Conservation (phyloP, 2,329 filamentous ascomycete genomes). For the Sporothrix sp. region DNA sequence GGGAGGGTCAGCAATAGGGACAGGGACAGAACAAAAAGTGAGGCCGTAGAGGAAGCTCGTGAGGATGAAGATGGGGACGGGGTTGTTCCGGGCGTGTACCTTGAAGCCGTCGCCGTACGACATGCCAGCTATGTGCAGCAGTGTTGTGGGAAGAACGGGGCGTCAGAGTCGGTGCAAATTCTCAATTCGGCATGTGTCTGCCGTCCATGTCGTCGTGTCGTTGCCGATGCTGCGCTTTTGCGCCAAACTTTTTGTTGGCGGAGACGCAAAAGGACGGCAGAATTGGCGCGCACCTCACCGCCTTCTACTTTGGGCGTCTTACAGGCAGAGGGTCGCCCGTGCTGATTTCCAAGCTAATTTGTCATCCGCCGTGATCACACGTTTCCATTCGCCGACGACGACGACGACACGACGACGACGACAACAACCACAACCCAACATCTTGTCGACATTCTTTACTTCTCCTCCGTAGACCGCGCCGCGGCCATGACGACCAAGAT, state of each 20-base stretch:
- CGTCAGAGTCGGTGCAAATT: too few species aligned
- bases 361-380: constrained; percentile 2
- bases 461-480: not conserved
- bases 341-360: not conserved
- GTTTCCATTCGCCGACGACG: not conserved
- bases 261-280: constrained; percentile 18
- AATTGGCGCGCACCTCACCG: constrained; percentile 19
- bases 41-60: not conserved
- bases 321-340: not conserved
- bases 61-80: not conserved
- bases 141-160: not conserved
- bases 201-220: not conserved
- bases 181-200: too few species aligned
- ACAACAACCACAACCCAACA: not conserved
- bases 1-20: not conserved
- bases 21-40: not conserved
- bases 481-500: constrained; percentile 45
- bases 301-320: constrained; percentile 15
- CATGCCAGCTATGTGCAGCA: constrained; percentile 7
- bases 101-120: constrained; percentile 20
- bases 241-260: constrained; percentile 14
- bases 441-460: not conserved
- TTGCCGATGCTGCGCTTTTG: not conserved
- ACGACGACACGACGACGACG: not conserved
- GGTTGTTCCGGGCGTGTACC: constrained; percentile 6